Base-by-base conservation (phyloP, 2,329 filamentous ascomycete genomes). In the Apiospora koreana region DNA sequence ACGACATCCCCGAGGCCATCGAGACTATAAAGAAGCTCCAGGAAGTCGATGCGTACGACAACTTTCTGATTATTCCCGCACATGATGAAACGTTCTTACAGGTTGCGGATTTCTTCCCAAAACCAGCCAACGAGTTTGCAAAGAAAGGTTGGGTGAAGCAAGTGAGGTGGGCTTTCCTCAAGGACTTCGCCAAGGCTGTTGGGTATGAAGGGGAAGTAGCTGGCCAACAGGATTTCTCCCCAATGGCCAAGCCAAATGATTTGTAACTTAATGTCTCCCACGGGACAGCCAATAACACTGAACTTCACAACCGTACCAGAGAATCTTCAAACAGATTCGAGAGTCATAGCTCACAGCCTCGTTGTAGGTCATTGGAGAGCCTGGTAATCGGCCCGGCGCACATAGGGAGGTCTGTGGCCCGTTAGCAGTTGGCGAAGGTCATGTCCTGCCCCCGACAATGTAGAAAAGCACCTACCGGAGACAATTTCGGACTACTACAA, bases 401-500 rank as follows among this genome's bases (percentile, higher is more conserved):
- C 70, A 41, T 73, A 73, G 7, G 71, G 72, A 7, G 71, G 71
- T 46, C 72, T 73, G 35, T n/a, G 12, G 25, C 25, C 14, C 3
- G 7, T 62, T 38, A 62, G 54, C 31, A 38, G n/a, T 5, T 9
- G 31, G 18, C 9, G 8, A 38, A 12, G n/a, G 5, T n/a, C 8
- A 31, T n/a, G 28, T 5, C 9, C 5, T n/a, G 31, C 7, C 9
- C 31, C 38, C 1, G 18, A n/a, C 12, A 38, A 5, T n/a, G 54
- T 1, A 9, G 12, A 38, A 16, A 62, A 38, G 7, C 12, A 45
- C 71, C n/a, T 84, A 89, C 87, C 82, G 85, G 50, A 83, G 74
- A 73, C 81, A 83, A 73, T 89, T 90, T 78, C 78, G 87, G 68
- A 81, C 78, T 0, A 79, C 84, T 10, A 90, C 86, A 74, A 90